These are phyloP conservation scores for Nepenthes gracilis DNA, from an alignment of 148 eudicot species.

Conservation along the genomic window DNA sequence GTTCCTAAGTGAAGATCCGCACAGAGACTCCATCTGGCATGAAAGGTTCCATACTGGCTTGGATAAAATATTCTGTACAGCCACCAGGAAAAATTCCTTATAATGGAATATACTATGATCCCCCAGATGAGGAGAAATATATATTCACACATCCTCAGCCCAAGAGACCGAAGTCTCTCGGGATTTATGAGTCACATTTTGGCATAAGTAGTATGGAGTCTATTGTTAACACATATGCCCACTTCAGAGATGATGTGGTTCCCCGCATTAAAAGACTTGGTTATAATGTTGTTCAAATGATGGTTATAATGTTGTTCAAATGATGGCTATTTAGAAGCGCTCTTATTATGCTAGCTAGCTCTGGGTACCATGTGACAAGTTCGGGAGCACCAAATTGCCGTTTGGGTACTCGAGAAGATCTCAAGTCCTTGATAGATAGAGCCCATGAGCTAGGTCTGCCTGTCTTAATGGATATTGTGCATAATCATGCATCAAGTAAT, in stretches of 20 bases:
- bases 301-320: constrained; percentile 45
- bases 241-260: constrained; percentile 91
- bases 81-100: constrained; percentile 87
- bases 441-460: constrained; percentile 95
- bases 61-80: constrained; percentile 93
- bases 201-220: constrained; percentile 99
- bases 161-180: constrained; percentile 70
- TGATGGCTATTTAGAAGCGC: constrained; percentile 97
- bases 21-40: constrained; percentile 98
- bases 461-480: constrained; percentile 98
- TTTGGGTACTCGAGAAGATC: constrained; percentile 95
- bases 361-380: constrained; percentile 90
- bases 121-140: constrained; percentile 88
- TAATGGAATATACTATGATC: constrained; percentile 93
- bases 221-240: constrained; percentile 70
- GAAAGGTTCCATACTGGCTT: constrained; percentile 95
- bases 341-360: constrained; percentile 74
- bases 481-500: constrained; percentile 89
- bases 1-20: constrained; percentile 94
- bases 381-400: constrained; percentile 99
- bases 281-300: constrained; percentile 24
- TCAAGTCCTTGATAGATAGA: constrained; percentile 91
- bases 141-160: constrained; percentile 86
- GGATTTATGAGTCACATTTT: constrained; percentile 83
- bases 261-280: constrained; percentile 95